Percentiles rank a stretch among this genome's conserved stretches.
These are phyloP conservation scores for Firmiana major DNA, from an alignment of 345 rosid species.

Conservation along the genomic window DNA sequence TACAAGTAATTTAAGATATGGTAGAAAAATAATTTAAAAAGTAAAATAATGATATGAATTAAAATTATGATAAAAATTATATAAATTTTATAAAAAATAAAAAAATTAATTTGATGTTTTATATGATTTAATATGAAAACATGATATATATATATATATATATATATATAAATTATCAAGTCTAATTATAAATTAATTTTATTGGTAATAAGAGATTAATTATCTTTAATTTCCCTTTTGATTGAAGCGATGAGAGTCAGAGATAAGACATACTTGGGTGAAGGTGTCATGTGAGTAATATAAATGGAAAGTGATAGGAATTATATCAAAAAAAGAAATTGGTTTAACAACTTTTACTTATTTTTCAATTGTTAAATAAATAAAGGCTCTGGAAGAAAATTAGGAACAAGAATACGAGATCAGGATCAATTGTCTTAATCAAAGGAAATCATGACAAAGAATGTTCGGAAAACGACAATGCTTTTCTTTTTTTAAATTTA, in stretches of 20 bases:
- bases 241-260: background rate
- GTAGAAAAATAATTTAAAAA: too few species aligned
- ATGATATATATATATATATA: too few species aligned
- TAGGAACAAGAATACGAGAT: background rate
- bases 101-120: too few species aligned
- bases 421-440: background rate
- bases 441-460: constrained; percentile 7
- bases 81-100: too few species aligned
- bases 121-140: too few species aligned
- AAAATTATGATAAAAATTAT: too few species aligned
- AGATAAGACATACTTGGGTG: background rate
- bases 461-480: background rate
- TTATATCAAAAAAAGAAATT: too few species aligned
- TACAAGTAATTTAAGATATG: too few species aligned
- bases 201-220: background rate
- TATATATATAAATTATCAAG: too few species aligned
- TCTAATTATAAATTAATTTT: too few species aligned
- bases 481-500: background rate
- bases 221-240: background rate
- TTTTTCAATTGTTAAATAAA: background rate
- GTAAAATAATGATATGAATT: too few species aligned
- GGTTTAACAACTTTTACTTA: background rate
- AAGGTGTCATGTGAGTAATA: background rate
- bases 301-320: background rate
- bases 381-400: background rate